Evolutionary conservation across 768 basidiomycete species (phyloP), one percentile per base, ranked within the genome.

Genomic region (Trametes villosa): DNA sequence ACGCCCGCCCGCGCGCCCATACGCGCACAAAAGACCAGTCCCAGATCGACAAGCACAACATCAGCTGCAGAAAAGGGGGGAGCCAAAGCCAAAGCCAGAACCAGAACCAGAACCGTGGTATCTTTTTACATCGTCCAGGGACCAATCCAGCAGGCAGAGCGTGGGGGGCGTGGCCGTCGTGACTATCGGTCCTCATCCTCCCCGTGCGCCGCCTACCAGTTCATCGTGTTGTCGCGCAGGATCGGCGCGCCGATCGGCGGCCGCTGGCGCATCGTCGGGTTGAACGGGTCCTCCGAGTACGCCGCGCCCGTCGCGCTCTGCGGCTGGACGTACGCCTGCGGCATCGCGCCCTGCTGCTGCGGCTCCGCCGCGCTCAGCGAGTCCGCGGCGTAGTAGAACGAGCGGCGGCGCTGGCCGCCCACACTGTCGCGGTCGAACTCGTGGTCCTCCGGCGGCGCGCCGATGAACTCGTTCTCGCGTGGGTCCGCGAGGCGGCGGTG

Each of bases 351-450:
- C 22, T 24, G 22, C 20, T 40, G 50, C 33, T 57, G 53, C 9
- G 22, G 57, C 31, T 75, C 72, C 71, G 72, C 85, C 15, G 86
- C 86, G 40, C 89, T 77, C 71, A 94, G 72, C 63, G 86, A 88
- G 70, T 94, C 92, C 76, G 93, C 92, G 3, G 92, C 92, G 69
- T 85, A 94, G 74, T 93, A 94, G 78, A 93, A 94, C 63, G 88
- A 90, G 59, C 90, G 72, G 54, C 92, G 77, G 58, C 91, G 79
- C 71, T 85, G 84, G 8, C 83, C 90, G 22, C 89, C 91, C 1
- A 91, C 74, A 55, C 83, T 86, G 67, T 92, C 90, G 69, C 85
- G 84, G 69, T 92, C 91, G 68, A 92, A 92, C 38, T 90, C 84
- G 50, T 86, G 79, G n/a, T 88, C 88, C 0, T 83, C 83, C 0